Conservation (phyloP, 169 alveolate species). For the Plasmodium blacklocki region DNA sequence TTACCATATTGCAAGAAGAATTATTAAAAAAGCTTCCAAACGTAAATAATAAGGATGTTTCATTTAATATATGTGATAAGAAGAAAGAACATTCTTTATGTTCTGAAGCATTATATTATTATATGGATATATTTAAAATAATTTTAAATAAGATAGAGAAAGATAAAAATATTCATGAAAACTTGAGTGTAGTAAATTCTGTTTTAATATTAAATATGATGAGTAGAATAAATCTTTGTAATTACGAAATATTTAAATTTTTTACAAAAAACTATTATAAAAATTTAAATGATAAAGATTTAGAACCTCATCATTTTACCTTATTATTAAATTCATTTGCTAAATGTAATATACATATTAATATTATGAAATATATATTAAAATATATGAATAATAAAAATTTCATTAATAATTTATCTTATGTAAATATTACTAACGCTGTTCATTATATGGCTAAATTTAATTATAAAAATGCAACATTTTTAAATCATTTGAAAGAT, state of each 20-base stretch:
- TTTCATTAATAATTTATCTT: constrained; percentile 65
- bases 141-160: constrained; percentile 65
- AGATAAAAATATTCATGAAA: constrained; percentile 70
- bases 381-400: constrained; percentile 72
- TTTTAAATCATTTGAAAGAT: constrained; percentile 55
- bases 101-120: background rate
- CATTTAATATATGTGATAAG: background rate
- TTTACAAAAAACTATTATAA: constrained; percentile 71
- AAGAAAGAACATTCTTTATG: background rate
- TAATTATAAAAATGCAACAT: constrained; percentile 42
- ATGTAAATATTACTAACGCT: constrained; percentile 74
- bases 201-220: constrained; percentile 66
- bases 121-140: constrained; percentile 32
- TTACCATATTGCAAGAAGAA: constrained; percentile 66
- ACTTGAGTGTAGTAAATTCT: constrained; percentile 71
- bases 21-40: constrained; percentile 7
- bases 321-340: constrained; percentile 73
- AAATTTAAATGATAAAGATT: constrained; percentile 73
- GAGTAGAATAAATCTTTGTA: constrained; percentile 50
- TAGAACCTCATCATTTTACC: constrained; percentile 77
- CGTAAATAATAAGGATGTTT: constrained; percentile 5
- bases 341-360: constrained; percentile 73
- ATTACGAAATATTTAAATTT: constrained; percentile 73
- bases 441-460: constrained; percentile 77
- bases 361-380: constrained; percentile 69